These are phyloP conservation scores for Monotropa hypopitys DNA, from an alignment of 179 eudicot species.

Conservation along the genomic window DNA sequence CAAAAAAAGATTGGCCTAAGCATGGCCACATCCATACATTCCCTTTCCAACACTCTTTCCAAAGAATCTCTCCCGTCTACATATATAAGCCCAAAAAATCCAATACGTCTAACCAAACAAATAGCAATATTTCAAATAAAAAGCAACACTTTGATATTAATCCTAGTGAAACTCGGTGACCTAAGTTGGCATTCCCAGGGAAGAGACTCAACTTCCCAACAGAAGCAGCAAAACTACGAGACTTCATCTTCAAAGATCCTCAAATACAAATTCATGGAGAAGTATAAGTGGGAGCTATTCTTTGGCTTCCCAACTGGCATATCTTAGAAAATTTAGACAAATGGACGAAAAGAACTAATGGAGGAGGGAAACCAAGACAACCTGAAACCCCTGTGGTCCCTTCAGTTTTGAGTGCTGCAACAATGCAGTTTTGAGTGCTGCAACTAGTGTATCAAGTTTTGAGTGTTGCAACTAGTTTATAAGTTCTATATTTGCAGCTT, in stretches of 20 bases:
- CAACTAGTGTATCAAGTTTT: too few species aligned
- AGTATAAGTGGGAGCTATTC: neutral
- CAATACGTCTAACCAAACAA: neutral
- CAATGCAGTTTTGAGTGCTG: too few species aligned
- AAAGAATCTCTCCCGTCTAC: neutral
- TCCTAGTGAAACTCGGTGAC: neutral
- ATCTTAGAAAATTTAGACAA: conserved; percentile 2
- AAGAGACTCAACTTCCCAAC: neutral
- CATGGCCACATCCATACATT: neutral
- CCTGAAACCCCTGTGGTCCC: conserved; percentile 96
- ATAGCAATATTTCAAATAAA: neutral
- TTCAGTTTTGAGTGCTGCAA: too few species aligned
- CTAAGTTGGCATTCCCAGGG: neutral
- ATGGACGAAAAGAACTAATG: conserved; percentile 24
- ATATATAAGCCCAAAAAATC: neutral
- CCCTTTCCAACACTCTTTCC: neutral
- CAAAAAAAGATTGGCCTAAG: neutral
- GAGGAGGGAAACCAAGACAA: conserved; percentile 36
- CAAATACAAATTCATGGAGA: neutral
- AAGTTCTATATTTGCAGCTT: too few species aligned
- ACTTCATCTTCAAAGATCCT: neutral
- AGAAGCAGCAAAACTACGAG: neutral
- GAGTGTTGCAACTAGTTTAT: too few species aligned
- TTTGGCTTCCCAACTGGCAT: neutral
- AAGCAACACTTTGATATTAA: neutral